These are phyloP conservation scores for Oryza longistaminata DNA, from an alignment of 176 grass and related monocot species.

Conservation along the genomic window DNA sequence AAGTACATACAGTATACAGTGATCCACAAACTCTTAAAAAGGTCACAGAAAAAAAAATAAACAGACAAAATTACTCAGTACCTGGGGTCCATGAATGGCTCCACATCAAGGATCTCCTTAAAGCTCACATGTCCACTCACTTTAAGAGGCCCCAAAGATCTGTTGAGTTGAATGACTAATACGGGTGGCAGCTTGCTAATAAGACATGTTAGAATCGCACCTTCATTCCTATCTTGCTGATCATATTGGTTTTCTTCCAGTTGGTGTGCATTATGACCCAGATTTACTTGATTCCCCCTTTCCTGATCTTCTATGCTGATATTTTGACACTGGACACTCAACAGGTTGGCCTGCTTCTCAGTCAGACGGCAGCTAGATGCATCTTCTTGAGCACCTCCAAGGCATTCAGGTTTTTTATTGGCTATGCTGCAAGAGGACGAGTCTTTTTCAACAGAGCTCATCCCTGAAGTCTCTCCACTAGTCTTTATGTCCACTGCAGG, in stretches of 20 bases:
- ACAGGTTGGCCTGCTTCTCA: constrained; percentile 10
- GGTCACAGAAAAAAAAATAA: background rate
- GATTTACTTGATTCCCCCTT: background rate
- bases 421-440: constrained; percentile 21
- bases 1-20: no score
- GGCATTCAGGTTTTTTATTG: constrained; percentile 20
- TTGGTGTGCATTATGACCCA: constrained; percentile 6
- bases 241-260: constrained; percentile 25
- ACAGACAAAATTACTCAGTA: constrained; percentile 38
- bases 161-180: constrained; percentile 62
- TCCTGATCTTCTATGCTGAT: background rate
- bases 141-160: constrained; percentile 50
- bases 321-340: background rate
- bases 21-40: background rate
- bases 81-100: constrained; percentile 62
- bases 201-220: constrained; percentile 44
- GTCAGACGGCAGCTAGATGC: constrained; percentile 6
- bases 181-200: constrained; percentile 55
- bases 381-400: constrained; percentile 33
- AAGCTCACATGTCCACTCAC: constrained; percentile 56
- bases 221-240: constrained; percentile 24
- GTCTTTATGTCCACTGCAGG: background rate
- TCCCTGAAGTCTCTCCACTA: constrained; percentile 7
- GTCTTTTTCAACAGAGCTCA: constrained; percentile 6
- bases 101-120: constrained; percentile 65